Base-by-base conservation (phyloP, 345 rosid genomes). In the Isatis tinctoria region DNA sequence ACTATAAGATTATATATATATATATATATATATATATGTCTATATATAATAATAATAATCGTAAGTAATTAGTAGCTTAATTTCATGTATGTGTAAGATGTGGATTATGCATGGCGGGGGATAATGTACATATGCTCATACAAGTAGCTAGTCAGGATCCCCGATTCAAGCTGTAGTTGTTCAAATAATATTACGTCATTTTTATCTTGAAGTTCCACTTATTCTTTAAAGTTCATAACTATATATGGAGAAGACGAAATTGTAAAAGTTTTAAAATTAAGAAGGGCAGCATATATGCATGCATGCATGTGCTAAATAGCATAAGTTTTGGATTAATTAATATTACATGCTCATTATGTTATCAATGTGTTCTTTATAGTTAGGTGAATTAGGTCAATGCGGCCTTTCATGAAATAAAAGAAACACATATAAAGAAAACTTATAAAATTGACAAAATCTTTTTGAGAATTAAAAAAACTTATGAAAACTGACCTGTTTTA, bases 311-410 rank as follows among this genome's bases (percentile, higher is more conserved):
- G n/a, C n/a, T n/a, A n/a, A n/a, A n/a, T n/a, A n/a, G n/a, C 24
- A 22, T 22, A 22, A 18, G 37, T 26, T 61, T 44, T 61, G 33
- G 27, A 17, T 33, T 33, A 6, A 14, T 17, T 39, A 40, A 49
- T 52, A 27, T 32, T 49, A 22, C 24, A 53, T 63, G 51, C 0
- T 27, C 27, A 48, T 18, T 24, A 11, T 51, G 57, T 28, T 36
- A 20, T 58, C 1, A 58, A 1, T 35, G 53, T 18, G 36, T 49
- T 47, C 26, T 39, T 67, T 67, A 52, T 22, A 60, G 57, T 69
- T 75, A 35, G 70, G 79, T 76, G 70, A 76, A 69, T 63, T 62
- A 76, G 70, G 79, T 53, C 65, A 44, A 69, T 54, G 70, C 13
- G 79, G 22, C 79, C 70, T 76, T 69, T 76, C 66, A 45, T 63